Evolutionary conservation across 371 early-diverging fungal species (phyloP), one percentile per base, ranked within the genome.

Genomic region (Apophysomyces sp.): DNA sequence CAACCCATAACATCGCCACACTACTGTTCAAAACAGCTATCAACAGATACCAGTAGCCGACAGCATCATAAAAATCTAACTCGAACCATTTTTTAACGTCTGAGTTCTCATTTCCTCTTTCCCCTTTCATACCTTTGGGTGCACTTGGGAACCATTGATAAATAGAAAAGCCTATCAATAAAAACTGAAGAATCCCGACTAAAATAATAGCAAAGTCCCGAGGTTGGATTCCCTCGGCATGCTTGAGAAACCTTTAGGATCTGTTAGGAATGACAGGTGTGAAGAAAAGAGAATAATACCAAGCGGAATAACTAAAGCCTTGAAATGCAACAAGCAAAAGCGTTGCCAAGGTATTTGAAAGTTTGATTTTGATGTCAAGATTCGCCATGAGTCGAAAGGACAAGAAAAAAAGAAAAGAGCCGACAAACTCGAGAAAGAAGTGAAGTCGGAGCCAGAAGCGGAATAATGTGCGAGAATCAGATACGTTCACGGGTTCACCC

Each of bases 81-180:
- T n/a, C 40, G 31, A 15, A 15, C 36, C 32, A 24, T 11, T 30
- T 12, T 51, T 24, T 28, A 26, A 11, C 15, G 32, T 41, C 37
- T 18, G 18, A 11, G 29, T 21, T 40, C 30, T 2, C 9, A 29
- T 24, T 6, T 18, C 26, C 27, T 7, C 16, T n/a, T n/a, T 52
- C 24, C 26, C 4, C 8, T n/a, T 26, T n/a, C 6, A 55, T 54
- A 80, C 80, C 80, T 69, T 73, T 76, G 26, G 80, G 80, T 21
- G 80, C 74, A 37, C 66, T 77, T 11, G 80, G 77, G 13, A 80
- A 58, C 63, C 71, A 80, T 53, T 80, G 80, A 40, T 74, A 80
- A 13, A 80, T 73, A n/a, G 80, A 74, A 62, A 77, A 67, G 12
- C 80, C 80, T 26, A 76, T 62, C 49, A 80, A 44, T 40, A 80